Percentiles rank a stretch among this genome's conserved stretches.
These are phyloP conservation scores for Tausonia pullulans DNA, from an alignment of 1,284 basidiomycete genomes.

Conservation along the genomic window DNA sequence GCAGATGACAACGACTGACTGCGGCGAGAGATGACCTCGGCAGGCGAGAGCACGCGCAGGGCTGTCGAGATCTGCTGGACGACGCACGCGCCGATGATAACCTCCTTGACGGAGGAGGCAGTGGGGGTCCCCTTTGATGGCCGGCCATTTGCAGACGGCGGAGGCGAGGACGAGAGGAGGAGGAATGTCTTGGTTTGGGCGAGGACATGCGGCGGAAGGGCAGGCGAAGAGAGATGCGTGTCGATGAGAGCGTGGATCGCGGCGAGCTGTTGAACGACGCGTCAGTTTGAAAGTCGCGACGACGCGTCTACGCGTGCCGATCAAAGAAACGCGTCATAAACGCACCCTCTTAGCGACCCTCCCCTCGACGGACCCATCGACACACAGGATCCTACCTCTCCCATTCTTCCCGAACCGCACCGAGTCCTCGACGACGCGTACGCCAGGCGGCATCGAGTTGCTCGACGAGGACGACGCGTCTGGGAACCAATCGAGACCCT, in stretches of 20 bases:
- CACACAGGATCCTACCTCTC: constrained; percentile 3
- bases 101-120: neutral
- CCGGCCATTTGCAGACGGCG: neutral
- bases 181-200: constrained; percentile 11
- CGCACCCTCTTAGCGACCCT: too few relatives aligned
- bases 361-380: neutral
- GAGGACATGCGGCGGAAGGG: constrained; percentile 11
- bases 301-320: too few relatives aligned
- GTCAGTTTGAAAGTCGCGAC: too few relatives aligned
- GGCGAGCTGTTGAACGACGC: neutral
- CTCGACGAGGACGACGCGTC: neutral
- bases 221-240: constrained; percentile 8
- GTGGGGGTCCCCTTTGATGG: too few relatives aligned
- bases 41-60: neutral
- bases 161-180: neutral
- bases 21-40: neutral
- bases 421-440: neutral
- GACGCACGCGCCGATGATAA: constrained; percentile 12
- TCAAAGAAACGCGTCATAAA: too few relatives aligned
- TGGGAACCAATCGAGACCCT: constrained; percentile 8
- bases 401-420: neutral
- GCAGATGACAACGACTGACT: neutral
- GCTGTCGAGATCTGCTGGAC: constrained; percentile 12
- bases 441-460: neutral
- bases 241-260: constrained; percentile 12